Conservation (phyloP, 768 basidiomycete species). For the Podaxis pistillaris region DNA sequence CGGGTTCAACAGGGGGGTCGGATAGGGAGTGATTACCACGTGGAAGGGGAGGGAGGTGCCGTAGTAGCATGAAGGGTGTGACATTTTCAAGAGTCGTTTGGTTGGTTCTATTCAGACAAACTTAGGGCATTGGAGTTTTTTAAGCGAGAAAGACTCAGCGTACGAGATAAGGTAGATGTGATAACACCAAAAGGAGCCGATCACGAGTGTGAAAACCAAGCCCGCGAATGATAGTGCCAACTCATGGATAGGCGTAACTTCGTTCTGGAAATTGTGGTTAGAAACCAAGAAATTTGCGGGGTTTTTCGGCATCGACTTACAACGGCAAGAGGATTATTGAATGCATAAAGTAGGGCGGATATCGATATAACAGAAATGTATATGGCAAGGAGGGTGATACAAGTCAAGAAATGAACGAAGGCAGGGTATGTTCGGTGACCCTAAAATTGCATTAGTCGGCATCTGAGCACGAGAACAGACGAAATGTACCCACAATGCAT, state of each 20-base stretch:
- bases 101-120: slow-evolving; percentile 54
- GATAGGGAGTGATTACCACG: slow-evolving; percentile 50
- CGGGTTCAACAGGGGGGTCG: slow-evolving; percentile 69
- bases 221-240: slow-evolving; percentile 62
- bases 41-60: slow-evolving; percentile 66
- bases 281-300: background rate
- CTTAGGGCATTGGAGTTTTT: background rate
- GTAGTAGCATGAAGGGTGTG: slow-evolving; percentile 71
- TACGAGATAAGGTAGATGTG: slow-evolving; percentile 68
- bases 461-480: background rate
- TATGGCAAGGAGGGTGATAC: slow-evolving; percentile 56
- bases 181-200: slow-evolving; percentile 76
- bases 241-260: slow-evolving; percentile 68
- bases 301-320: slow-evolving; percentile 37
- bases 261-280: slow-evolving; percentile 40
- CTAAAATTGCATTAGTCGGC: slow-evolving; percentile 33
- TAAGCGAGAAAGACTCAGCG: background rate
- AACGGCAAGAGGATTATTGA: slow-evolving; percentile 58
- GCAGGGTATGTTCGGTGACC: slow-evolving; percentile 83
- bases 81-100: slow-evolving; percentile 83
- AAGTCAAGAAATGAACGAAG: slow-evolving; percentile 75
- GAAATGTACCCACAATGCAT: slow-evolving; percentile 60
- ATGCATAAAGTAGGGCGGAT: slow-evolving; percentile 60
- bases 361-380: slow-evolving; percentile 58
- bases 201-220: slow-evolving; percentile 55